These are phyloP conservation scores for Hymenoscyphus albidus DNA, from an alignment of 2,329 filamentous ascomycete genomes.

Conservation along the genomic window DNA sequence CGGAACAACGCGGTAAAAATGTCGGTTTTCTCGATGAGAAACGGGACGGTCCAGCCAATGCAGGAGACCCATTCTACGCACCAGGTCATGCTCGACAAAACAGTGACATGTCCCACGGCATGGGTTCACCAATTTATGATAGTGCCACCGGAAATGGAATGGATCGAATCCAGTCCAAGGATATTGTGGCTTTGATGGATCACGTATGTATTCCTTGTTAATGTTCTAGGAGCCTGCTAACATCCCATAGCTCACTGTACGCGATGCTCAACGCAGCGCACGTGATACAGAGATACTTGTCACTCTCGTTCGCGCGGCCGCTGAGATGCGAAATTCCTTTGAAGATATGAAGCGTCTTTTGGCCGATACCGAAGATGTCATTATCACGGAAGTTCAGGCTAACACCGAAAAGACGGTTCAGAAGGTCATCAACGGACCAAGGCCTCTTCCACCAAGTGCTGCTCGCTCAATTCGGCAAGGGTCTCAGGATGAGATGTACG, in stretches of 20 bases:
- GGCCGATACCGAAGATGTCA: conserved; percentile 81
- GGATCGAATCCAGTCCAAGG: conserved; percentile 90
- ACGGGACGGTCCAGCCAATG: conserved; percentile 44
- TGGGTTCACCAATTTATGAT: conserved; percentile 87
- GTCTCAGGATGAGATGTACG: conserved; percentile 50
- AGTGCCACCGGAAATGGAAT: conserved; percentile 81
- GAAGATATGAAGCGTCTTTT: conserved; percentile 93
- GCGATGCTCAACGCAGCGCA: conserved; percentile 93
- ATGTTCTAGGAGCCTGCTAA: conserved; percentile 18
- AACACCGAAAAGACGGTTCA: conserved; percentile 84
- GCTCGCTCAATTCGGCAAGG: conserved; percentile 40
- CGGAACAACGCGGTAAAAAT: conserved; percentile 42
- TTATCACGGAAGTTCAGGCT: conserved; percentile 82
- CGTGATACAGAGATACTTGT: conserved; percentile 95
- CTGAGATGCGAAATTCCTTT: conserved; percentile 96
- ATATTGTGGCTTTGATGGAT: conserved; percentile 96
- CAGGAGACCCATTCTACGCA: conserved; percentile 63
- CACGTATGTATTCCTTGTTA: conserved; percentile 55
- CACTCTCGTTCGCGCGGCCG: conserved; percentile 85
- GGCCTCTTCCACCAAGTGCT: conserved; percentile 68
- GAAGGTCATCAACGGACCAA: conserved; percentile 77
- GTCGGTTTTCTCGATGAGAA: conserved; percentile 50
- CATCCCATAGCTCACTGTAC: conserved; percentile 69
- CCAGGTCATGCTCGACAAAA: conserved; percentile 62
- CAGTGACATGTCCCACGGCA: conserved; percentile 88